Base-by-base conservation (phyloP, 2,329 filamentous ascomycete species). In the Aspergillus awamori region DNA sequence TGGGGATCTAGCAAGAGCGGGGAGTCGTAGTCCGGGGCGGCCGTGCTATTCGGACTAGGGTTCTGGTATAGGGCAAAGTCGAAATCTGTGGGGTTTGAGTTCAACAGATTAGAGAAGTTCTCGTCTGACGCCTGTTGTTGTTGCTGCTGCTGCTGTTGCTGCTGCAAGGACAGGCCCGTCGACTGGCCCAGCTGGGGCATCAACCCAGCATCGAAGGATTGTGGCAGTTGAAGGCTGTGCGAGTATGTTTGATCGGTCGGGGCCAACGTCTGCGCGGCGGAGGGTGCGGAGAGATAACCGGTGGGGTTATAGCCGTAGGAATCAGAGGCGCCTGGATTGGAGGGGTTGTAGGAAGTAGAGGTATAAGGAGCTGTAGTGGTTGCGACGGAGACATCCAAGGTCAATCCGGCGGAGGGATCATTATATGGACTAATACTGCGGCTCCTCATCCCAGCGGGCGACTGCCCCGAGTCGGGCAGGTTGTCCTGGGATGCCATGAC, bases 381-480 rank as follows among this genome's bases (percentile, higher is more conserved):
- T 17, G 73, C 68, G 64, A 76, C 68, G 36, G 78, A 74, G 48
- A 76, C 69, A 62, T 79, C 75, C 45, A 80, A 61, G 53, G 72
- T 72, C 58, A 77, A 68, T 8, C 74, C 65, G 24, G 70, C 55
- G 49, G 70, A 65, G 36, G 69, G 67, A 58, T 76, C 70, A 36
- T 77, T 72, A 68, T 76, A 79, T 39, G 75, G 76, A 72, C 79
- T 81, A 69, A 79, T 70, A 63, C 75, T 75, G 64, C 75, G 77
- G 70, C 69, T 74, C 62, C 76, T 73, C 68, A 74, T 69, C 58
- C 72, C 71, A 49, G 65, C 72, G 53, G 74, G 67, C 56, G 77
- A 77, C 64, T 74, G 72, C 58, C 74, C 77, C 64, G 77, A 70
- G 58, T 72, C 68, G 43, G 70, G 72, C 59, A 68, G 68, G 58